Evolutionary conservation across 2,329 filamentous ascomycete genomes (phyloP), one percentile per base, ranked within the genome.

Genomic region (Talaromyces sp.): DNA sequence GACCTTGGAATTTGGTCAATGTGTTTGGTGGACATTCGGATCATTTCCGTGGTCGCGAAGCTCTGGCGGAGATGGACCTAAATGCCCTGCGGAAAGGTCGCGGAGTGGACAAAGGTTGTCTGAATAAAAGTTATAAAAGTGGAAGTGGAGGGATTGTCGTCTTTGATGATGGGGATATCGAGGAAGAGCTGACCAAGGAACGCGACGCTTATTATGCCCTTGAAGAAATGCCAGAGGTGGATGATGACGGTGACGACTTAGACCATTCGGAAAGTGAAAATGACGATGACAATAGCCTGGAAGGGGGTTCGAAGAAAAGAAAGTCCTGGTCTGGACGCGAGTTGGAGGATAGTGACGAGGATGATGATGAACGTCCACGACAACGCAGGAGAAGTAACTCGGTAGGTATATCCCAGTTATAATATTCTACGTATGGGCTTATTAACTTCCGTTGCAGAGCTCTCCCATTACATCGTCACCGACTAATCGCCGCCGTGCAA

Each of bases 151-250:
- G 94, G 0, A 89, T 99, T 41, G 84, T 99, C 61, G 91, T 97
- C 2, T 96, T 94, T 71, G 94, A 97, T 68, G 94, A 97, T 69
- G 94, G 93, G 1, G 94, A 99, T 71, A 92, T 99, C 53, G 89
- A 93, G 64, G 89, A 93, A 64, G 89, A 92, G 35, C 77, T 99
- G 35, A 75, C 73, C 11, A 77, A 77, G 1, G 91, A 97, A 73
- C 83, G 85, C 64, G 86, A 90, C 60, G 92, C 94, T 39, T 97
- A 95, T 69, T 83, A 89, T 63, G 87, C 88, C n/a, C 77, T 97
- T 53, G 80, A 90, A 46, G 88, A 91, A 62, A 97, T 99, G 91
- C 93, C 92, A 1, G 89, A 95, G 48, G 77, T 96, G 50, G 90
- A 90, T 39, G 89, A 94, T 33, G 83, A 87, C 28, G 85, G 84